phyloP scores from a whole-genome alignment of 331 rosid species.

The Malus hybrid region DNA sequence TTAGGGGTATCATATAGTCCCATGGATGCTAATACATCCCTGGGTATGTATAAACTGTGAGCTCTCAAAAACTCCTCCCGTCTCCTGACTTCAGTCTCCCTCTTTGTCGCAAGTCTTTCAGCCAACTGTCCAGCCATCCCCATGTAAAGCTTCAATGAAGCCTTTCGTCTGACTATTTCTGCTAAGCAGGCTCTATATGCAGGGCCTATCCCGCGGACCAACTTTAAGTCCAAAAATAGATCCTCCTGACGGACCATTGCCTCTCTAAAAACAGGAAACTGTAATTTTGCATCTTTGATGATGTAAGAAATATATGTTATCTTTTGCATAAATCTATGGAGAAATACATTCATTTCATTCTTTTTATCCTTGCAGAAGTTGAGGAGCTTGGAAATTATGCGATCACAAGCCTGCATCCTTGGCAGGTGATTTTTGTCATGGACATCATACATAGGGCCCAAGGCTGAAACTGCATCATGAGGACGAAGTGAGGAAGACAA shows the following conservation, averaged over 20 bases:
- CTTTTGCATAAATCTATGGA: constrained; percentile 74
- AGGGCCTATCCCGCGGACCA: constrained; percentile 75
- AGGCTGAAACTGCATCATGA: constrained; percentile 96
- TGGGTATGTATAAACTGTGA: constrained; percentile 57
- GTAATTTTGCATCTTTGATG: constrained; percentile 81
- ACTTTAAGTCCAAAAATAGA: constrained; percentile 63
- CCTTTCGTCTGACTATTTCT: constrained; percentile 89
- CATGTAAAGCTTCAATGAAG: constrained; percentile 90
- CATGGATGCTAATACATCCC: constrained; percentile 69
- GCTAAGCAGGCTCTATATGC: constrained; percentile 92
- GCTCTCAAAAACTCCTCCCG: constrained; percentile 68
- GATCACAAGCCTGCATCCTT: constrained; percentile 76
- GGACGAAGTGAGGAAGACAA: constrained; percentile 87
- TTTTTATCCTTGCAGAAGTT: constrained; percentile 70
- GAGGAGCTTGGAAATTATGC: constrained; percentile 60
- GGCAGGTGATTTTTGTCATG: constrained; percentile 83
- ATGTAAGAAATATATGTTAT: constrained; percentile 57
- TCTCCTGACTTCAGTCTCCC: constrained; percentile 66
- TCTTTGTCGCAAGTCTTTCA: constrained; percentile 78
- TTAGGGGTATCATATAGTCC: constrained; percentile 73
- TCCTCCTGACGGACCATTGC: constrained; percentile 84
- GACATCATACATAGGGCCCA: constrained; percentile 95
- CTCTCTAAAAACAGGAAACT: constrained; percentile 87
- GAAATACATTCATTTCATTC: constrained; percentile 69
- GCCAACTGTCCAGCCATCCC: constrained; percentile 99